These are phyloP conservation scores for Pilasporangium apinafurcum DNA, from an alignment of 352 stramenopile genomes.

Conservation along the genomic window DNA sequence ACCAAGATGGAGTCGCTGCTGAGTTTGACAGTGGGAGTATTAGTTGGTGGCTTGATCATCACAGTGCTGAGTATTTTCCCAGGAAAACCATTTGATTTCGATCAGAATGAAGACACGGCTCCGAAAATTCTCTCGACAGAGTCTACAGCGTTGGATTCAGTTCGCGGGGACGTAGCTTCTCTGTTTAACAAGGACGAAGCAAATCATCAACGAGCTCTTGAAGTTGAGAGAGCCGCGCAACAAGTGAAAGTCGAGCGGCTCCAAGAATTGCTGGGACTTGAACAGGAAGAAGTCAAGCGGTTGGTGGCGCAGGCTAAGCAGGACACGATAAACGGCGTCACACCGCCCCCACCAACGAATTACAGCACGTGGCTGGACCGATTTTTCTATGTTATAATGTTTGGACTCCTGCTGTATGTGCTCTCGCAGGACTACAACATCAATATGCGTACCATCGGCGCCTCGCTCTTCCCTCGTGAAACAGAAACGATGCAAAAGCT, in stretches of 20 bases:
- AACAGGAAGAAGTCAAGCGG: slow-evolving; percentile 33
- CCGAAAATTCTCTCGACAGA: not conserved
- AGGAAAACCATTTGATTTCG: slow-evolving; percentile 56
- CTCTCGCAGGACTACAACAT: slow-evolving; percentile 51
- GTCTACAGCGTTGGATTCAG: not conserved
- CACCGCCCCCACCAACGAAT: slow-evolving; percentile 7
- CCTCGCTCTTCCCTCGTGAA: slow-evolving; percentile 40
- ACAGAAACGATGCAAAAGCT: slow-evolving; percentile 30
- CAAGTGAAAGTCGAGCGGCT: slow-evolving; percentile 46
- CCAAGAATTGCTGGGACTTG: slow-evolving; percentile 42
- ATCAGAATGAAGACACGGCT: slow-evolving; percentile 1
- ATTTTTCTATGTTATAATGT: slow-evolving; percentile 27
- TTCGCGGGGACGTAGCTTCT: not conserved
- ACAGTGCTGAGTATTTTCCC: slow-evolving; percentile 35
- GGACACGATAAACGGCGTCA: slow-evolving; percentile 15
- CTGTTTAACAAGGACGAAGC: not conserved
- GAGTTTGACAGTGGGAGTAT: slow-evolving; percentile 30
- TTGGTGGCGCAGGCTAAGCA: slow-evolving; percentile 30
- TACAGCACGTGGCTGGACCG: slow-evolving; percentile 40
- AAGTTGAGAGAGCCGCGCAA: slow-evolving; percentile 1
- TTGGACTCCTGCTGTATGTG: slow-evolving; percentile 31
- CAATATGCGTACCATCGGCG: slow-evolving; percentile 30
- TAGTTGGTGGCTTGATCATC: slow-evolving; percentile 36
- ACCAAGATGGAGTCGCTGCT: slow-evolving; percentile 35
- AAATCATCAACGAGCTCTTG: not conserved